Base-by-base conservation (phyloP, 495 filamentous ascomycete species). In the Apodospora peruviana region DNA sequence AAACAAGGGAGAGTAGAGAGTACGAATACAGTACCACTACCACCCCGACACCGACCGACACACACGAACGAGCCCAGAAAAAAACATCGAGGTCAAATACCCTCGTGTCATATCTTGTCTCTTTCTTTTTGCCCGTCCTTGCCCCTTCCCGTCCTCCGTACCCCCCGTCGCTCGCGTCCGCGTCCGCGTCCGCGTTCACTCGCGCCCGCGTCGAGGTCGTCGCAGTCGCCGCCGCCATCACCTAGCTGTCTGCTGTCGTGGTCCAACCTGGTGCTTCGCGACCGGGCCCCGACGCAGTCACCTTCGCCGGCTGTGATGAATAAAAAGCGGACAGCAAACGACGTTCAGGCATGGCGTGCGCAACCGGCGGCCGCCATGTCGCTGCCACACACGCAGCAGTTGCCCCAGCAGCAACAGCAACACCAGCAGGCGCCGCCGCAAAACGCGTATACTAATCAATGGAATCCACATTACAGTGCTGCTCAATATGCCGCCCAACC, bases 331-430 rank as follows among this genome's bases (percentile, higher is more conserved):
- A 39, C 57, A 17, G 47, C 59, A 37, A 56, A 59, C 55, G 57
- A 52, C 36, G 52, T 57, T 55, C 59, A 58, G 29, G 46, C 55
- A 64, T 67, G 64, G 64, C 61, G 57, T 55, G 54, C 55, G 46
- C 59, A 57, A 42, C 59, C 57, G 58, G 46, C 62, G 62, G 39
- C 64, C 24, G 45, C 62, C 49, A 65, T 67, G 60, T 51, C 62
- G 43, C 39, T 65, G 57, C 64, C 56, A 17, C 60, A 59, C 19
- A 56, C 56, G 19, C 64, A 62, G 48, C 52, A 49, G 48, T 45
- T 45, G 36, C 53, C 53, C 45, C 61, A 56, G 43, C 53, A 45
- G 47, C 47, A 56, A 37, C 46, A 18, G 32, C 52, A 55, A 32
- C 23, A 35, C n/a, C 48, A 45, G 24, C 55, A 40, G 41, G 47